Percentiles rank a stretch among this genome's conserved stretches.
Evolutionary conservation across 192 early-diverging fungal genomes (phyloP).

Genomic region (Backusella morwellensis): DNA sequence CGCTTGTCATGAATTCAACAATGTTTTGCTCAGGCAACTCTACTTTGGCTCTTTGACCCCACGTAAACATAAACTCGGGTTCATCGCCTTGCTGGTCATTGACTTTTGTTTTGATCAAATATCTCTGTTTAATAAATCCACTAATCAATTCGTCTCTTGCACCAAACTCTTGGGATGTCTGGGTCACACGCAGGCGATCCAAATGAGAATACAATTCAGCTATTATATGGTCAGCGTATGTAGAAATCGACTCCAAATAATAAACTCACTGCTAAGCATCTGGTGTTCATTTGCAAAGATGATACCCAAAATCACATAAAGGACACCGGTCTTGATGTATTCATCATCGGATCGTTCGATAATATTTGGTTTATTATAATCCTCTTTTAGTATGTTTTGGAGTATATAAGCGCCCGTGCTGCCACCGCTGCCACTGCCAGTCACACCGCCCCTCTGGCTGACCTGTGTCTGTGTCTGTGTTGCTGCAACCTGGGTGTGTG

Average conservation of each 20-base stretch:
- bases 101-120: slow-evolving; percentile 35
- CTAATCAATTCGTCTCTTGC: slow-evolving; percentile 38
- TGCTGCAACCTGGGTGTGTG: background rate
- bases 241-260: background rate
- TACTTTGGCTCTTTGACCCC: slow-evolving; percentile 61
- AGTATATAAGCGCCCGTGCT: slow-evolving; percentile 43
- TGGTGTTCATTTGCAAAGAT: slow-evolving; percentile 55
- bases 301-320: slow-evolving; percentile 56
- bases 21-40: slow-evolving; percentile 55
- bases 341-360: slow-evolving; percentile 43
- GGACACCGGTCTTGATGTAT: slow-evolving; percentile 45
- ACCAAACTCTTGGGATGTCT: slow-evolving; percentile 28
- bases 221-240: background rate
- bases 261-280: slow-evolving; percentile 42
- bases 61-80: slow-evolving; percentile 43
- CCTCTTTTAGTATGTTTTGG: slow-evolving; percentile 37
- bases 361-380: slow-evolving; percentile 26
- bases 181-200: slow-evolving; percentile 30
- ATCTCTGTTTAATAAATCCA: slow-evolving; percentile 48
- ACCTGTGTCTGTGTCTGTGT: slow-evolving; percentile 5
- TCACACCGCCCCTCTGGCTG: background rate
- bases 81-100: slow-evolving; percentile 33
- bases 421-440: background rate
- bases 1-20: slow-evolving; percentile 53
- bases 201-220: slow-evolving; percentile 19